These are phyloP conservation scores for Hortiboletus flavorubellus DNA, from an alignment of 768 basidiomycete species.

Conservation along the genomic window DNA sequence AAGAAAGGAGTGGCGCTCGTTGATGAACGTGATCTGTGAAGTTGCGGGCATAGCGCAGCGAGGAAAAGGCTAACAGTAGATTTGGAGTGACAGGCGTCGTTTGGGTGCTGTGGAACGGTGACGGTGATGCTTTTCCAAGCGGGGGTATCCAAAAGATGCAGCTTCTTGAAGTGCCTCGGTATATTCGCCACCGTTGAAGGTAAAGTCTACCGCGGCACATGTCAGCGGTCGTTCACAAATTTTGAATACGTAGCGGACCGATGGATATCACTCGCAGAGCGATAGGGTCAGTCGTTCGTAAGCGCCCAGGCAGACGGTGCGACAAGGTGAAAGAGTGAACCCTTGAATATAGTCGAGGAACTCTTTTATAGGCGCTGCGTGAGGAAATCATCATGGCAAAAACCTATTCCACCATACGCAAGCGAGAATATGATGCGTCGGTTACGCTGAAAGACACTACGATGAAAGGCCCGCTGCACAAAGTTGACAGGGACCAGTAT, in stretches of 20 bases:
- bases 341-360: neutral
- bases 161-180: neutral
- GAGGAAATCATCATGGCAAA: neutral
- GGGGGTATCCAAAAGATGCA: neutral
- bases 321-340: neutral
- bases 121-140: neutral
- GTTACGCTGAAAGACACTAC: constrained; percentile 14
- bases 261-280: constrained; percentile 2
- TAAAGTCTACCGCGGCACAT: neutral
- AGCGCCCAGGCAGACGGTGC: constrained; percentile 12
- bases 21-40: neutral
- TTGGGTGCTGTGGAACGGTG: neutral
- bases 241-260: constrained; percentile 2
- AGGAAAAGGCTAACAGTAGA: neutral
- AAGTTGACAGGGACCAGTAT: constrained; percentile 16
- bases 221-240: neutral
- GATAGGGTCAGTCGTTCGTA: constrained; percentile 1
- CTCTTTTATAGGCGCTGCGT: constrained; percentile 17
- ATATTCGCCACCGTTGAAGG: neutral
- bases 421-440: constrained; percentile 6
- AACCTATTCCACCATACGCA: neutral
- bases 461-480: constrained; percentile 20
- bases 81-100: neutral
- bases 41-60: constrained; percentile 4
- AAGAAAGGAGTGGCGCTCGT: constrained; percentile 7